Conservation (phyloP, 805 yeast species). For the Candida oleophila region DNA sequence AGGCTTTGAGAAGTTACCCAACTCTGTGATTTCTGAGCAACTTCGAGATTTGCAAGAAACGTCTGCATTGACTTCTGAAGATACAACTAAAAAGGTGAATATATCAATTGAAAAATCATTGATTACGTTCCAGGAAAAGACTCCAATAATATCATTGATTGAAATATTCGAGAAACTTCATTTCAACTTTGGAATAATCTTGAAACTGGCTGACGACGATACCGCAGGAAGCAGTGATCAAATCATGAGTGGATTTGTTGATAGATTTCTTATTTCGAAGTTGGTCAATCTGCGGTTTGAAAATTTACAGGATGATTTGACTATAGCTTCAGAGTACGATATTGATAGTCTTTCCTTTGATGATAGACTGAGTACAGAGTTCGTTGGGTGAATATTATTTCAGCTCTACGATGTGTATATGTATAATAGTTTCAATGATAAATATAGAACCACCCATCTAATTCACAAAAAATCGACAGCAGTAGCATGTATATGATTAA, state of each 20-base stretch:
- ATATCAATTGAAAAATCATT: conserved; percentile 20
- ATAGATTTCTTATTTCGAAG: conserved; percentile 33
- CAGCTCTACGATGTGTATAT: too few species aligned
- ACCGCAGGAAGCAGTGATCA: background rate
- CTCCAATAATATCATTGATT: conserved; percentile 31
- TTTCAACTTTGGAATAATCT: conserved; percentile 33
- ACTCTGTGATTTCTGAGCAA: conserved; percentile 21
- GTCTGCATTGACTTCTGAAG: background rate
- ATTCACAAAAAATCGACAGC: too few species aligned
- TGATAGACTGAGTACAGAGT: conserved; percentile 26
- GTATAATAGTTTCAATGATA: too few species aligned
- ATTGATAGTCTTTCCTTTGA: conserved; percentile 15
- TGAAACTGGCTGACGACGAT: conserved; percentile 10
- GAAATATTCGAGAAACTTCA: conserved; percentile 40
- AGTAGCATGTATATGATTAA: too few species aligned
- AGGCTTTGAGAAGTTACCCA: conserved; percentile 11
- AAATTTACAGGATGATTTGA: conserved; percentile 10
- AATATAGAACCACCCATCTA: too few species aligned
- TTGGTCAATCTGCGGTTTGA: conserved; percentile 27
- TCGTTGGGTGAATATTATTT: too few species aligned
- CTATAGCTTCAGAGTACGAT: conserved; percentile 20
- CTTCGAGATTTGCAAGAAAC: conserved; percentile 20
- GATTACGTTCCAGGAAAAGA: conserved; percentile 26
- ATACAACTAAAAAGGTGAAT: background rate
- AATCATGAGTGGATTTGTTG: conserved; percentile 35